These are phyloP conservation scores for Balansia obtecta DNA, from an alignment of 2,329 filamentous ascomycete genomes.

Conservation along the genomic window DNA sequence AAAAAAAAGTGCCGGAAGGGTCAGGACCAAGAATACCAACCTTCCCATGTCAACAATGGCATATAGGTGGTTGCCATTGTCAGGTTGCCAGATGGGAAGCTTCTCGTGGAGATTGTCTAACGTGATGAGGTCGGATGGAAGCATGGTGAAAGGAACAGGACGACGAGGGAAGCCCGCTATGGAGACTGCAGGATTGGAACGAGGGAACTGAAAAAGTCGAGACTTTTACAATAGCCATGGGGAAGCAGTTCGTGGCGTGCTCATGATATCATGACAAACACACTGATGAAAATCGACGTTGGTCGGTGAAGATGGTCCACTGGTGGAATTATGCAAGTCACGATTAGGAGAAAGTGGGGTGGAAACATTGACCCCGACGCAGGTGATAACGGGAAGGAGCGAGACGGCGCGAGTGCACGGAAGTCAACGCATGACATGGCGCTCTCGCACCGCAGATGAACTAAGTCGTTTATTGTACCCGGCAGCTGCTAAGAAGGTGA, in stretches of 20 bases:
- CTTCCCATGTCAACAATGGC: conserved; percentile 50
- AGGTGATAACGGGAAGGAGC: not conserved
- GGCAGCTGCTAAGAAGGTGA: not conserved
- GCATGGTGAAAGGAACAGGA: conserved; percentile 13
- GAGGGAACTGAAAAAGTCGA: not conserved
- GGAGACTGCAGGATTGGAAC: not conserved
- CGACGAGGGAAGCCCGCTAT: not conserved
- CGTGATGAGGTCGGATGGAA: conserved; percentile 31
- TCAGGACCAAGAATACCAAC: conserved; percentile 18
- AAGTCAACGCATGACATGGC: not conserved
- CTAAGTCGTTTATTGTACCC: not conserved
- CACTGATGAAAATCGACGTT: not conserved
- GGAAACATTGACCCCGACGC: not conserved
- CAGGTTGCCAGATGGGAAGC: conserved; percentile 35
- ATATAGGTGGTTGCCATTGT: conserved; percentile 36
- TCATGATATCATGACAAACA: not conserved
- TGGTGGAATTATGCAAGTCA: not conserved
- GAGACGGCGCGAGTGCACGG: not conserved
- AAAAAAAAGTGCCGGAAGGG: not conserved
- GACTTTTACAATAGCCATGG: not conserved
- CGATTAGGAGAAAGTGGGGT: conserved; percentile 1
- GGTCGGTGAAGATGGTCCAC: not conserved
- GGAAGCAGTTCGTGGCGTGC: not conserved
- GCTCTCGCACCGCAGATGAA: not conserved
- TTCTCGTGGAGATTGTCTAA: conserved; percentile 37